phyloP scores from a whole-genome alignment of 2,329 filamentous ascomycete species.

The Aureobasidium sp. region DNA sequence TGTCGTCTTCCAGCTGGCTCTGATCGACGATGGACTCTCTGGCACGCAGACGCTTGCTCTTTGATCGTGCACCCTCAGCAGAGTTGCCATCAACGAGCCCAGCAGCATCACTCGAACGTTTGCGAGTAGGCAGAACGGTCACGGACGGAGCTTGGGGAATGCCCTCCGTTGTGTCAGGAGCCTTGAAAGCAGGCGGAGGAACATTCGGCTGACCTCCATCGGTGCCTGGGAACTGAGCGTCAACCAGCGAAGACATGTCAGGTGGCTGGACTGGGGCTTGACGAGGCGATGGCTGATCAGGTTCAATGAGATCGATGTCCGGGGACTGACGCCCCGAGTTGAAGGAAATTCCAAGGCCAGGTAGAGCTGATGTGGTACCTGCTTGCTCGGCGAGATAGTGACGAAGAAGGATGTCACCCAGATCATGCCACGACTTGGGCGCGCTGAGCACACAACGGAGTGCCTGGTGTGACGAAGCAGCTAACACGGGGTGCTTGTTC shows the following conservation, averaged over 20 bases:
- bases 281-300: constrained; percentile 1
- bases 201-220: constrained; percentile 23
- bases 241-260: neutral
- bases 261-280: neutral
- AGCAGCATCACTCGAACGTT: constrained; percentile 52
- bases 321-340: constrained; percentile 13
- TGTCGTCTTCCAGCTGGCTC: constrained; percentile 31
- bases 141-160: neutral
- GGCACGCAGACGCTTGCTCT: constrained; percentile 53
- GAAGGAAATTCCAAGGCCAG: constrained; percentile 22
- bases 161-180: neutral
- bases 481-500: neutral
- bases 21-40: constrained; percentile 43
- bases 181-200: neutral
- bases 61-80: constrained; percentile 46
- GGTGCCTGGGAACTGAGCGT: constrained; percentile 25
- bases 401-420: constrained; percentile 24
- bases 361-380: constrained; percentile 15
- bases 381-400: constrained; percentile 23
- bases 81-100: constrained; percentile 46
- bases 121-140: constrained; percentile 39
- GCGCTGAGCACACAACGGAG: constrained; percentile 18
- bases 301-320: neutral
- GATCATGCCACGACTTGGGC: constrained; percentile 25
- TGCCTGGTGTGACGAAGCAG: neutral